These are phyloP conservation scores for Diaporthe sp. DNA, from an alignment of 2,329 filamentous ascomycete species.

Conservation along the genomic window DNA sequence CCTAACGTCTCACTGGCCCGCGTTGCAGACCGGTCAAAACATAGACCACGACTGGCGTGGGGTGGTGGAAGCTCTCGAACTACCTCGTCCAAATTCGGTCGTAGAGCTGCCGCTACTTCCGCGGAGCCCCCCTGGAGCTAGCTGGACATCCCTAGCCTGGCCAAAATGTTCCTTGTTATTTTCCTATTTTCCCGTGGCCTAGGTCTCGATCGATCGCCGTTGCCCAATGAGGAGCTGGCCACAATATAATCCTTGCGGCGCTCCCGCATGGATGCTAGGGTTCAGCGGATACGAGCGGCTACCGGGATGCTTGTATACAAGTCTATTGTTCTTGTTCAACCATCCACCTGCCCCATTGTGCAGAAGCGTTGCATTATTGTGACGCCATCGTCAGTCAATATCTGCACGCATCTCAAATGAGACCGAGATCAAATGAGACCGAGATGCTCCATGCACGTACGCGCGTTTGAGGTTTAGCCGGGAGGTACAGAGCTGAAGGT, in stretches of 20 bases:
- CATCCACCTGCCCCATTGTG: slow-evolving; percentile 12
- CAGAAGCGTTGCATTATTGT: slow-evolving; percentile 22
- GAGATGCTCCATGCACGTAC: background rate
- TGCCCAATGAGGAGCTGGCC: background rate
- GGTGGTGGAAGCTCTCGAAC: background rate
- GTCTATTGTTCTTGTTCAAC: slow-evolving; percentile 3
- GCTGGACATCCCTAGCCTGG: background rate
- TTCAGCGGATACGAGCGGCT: background rate
- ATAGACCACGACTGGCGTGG: background rate
- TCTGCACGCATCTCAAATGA: slow-evolving; percentile 14
- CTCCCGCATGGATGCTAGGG: background rate
- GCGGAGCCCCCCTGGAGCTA: slow-evolving; percentile 1
- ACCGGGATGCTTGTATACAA: background rate
- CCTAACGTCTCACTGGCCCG: background rate
- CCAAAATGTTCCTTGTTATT: background rate
- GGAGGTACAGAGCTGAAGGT: background rate
- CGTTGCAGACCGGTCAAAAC: slow-evolving; percentile 4
- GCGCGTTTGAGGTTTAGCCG: slow-evolving; percentile 15
- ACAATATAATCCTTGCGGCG: background rate
- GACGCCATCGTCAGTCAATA: slow-evolving; percentile 18
- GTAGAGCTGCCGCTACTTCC: background rate
- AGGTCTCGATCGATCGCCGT: background rate
- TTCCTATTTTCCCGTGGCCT: slow-evolving; percentile 10
- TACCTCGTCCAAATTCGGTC: background rate
- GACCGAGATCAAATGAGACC: background rate